Percentiles rank a stretch among this genome's conserved stretches.
phyloP scores from a whole-genome alignment of 768 basidiomycete species.

The Candolleomyces efflorescens region DNA sequence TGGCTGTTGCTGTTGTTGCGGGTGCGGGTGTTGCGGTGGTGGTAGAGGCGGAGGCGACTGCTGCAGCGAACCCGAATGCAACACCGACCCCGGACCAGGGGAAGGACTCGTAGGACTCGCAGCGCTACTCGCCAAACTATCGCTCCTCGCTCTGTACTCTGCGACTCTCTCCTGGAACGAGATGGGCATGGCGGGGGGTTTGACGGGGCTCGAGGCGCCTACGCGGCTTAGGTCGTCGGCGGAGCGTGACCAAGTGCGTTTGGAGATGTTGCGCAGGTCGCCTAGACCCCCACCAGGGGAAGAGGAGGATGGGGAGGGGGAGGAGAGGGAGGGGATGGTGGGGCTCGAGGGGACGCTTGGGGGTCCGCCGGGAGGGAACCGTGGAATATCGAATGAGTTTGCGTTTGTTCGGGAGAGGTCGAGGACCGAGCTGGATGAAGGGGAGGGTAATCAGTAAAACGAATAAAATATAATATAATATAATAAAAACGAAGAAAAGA shows the following conservation, averaged over 20 bases:
- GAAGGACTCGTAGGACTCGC: slow-evolving; percentile 31
- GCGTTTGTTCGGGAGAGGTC: slow-evolving; percentile 51
- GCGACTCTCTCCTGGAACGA: slow-evolving; percentile 61
- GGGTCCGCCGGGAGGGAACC: slow-evolving; percentile 19
- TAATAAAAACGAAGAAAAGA: neutral
- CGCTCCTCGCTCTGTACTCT: slow-evolving; percentile 61
- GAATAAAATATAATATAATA: slow-evolving; percentile 1
- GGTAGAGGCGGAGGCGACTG: too few species aligned
- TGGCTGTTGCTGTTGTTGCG: too few species aligned
- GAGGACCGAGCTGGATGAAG: slow-evolving; percentile 54
- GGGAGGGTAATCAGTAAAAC: neutral
- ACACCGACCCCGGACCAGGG: too few species aligned
- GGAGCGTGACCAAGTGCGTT: slow-evolving; percentile 74
- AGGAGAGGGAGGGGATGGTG: slow-evolving; percentile 15
- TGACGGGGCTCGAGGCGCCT: slow-evolving; percentile 18
- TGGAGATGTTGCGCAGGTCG: slow-evolving; percentile 66
- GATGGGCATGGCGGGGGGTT: slow-evolving; percentile 36
- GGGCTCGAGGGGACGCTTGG: slow-evolving; percentile 39
- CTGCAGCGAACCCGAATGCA: too few species aligned
- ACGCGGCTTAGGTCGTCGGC: slow-evolving; percentile 73
- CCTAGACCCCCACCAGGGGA: slow-evolving; percentile 36
- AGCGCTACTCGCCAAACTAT: slow-evolving; percentile 46
- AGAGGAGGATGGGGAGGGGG: slow-evolving; percentile 4
- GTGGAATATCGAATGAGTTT: slow-evolving; percentile 40
- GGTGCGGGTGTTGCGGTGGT: too few species aligned